These are phyloP conservation scores for Ogataea thermomethanolica DNA, from an alignment of 805 yeast species.

Conservation along the genomic window DNA sequence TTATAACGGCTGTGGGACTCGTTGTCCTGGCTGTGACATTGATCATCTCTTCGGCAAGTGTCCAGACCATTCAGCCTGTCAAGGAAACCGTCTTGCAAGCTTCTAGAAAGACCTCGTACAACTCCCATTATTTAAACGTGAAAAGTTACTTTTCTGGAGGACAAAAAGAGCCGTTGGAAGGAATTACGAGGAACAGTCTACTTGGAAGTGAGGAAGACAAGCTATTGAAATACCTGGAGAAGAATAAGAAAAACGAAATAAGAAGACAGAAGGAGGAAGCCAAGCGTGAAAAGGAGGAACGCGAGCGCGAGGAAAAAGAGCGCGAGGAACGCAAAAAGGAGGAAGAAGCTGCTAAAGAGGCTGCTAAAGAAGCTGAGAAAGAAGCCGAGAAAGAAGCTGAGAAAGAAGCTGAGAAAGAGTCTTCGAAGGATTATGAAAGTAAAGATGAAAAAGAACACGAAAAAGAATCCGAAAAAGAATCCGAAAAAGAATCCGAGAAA, in stretches of 20 bases:
- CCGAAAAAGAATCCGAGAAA: no score
- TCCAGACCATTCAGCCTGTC: slow-evolving; percentile 5
- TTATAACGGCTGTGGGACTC: slow-evolving; percentile 9
- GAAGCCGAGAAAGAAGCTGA: slow-evolving; percentile 6
- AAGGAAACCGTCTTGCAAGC: slow-evolving; percentile 1
- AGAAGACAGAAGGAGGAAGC: slow-evolving; percentile 5
- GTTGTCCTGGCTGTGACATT: slow-evolving; percentile 8
- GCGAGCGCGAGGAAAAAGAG: no score
- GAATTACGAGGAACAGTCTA: neutral
- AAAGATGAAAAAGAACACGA: no score
- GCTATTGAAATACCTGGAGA: slow-evolving; percentile 11
- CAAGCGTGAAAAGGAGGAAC: neutral
- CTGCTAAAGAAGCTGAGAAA: neutral
- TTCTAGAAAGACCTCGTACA: neutral
- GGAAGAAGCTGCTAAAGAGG: neutral
- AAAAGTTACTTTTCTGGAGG: slow-evolving; percentile 5
- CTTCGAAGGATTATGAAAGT: no score
- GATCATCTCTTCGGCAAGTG: slow-evolving; percentile 3
- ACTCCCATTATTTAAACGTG: slow-evolving; percentile 9
- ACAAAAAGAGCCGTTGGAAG: slow-evolving; percentile 1
- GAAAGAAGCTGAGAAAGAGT: no score
- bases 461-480: slow-evolving; percentile 5
- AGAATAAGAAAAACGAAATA: slow-evolving; percentile 2
- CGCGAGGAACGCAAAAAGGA: no score
- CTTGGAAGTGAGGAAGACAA: slow-evolving; percentile 11